Evolutionary conservation across 331 rosid genomes (phyloP), one percentile per base, ranked within the genome.

Genomic region (Rhamnella rubrinervis): DNA sequence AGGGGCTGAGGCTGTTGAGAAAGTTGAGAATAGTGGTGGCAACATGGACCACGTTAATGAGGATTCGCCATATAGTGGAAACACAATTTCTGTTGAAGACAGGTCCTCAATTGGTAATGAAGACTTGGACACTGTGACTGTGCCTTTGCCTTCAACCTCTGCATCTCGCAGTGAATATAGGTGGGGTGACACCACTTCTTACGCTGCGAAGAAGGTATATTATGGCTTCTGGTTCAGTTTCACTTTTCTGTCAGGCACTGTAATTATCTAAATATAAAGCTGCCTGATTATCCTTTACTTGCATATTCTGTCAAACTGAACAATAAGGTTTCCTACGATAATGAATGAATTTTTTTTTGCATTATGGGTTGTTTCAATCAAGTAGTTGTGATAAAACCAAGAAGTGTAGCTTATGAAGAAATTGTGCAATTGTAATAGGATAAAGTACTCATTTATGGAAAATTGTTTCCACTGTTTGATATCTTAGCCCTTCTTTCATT

Each of bases 101-200:
- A 78, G 88, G 60, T 86, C 84, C 4, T 60, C 85, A 0, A 55
- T 67, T 63, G 77, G 81, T 58, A 88, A 87, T 70, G 92, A 85
- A 77, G 97, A 91, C 19, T 72, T 68, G 8, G 88, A 74, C 65
- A 73, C 86, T 67, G 84, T 76, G 58, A 66, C 87, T n/a, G 75
- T 76, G 70, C 88, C 88, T 26, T 66, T 82, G 19, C 85, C 90
- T 31, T 85, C 96, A 62, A 61, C 67, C 18, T 83, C 87, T 5
- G 63, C 80, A 64, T 85, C 88, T 67, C 85, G 71, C 19, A 77
- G 80, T 67, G 96, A 95, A 59, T 68, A 65, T 80, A 82, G 88
- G 77, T 95, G 99, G 99, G 78, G 78, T 75, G 97, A 91, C 76
- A 91, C 96, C 76, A 78, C 85, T 71, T 63, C 91, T 72, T 91